phyloP scores from a whole-genome alignment of 352 stramenopile species.

The Phytopythium kandeliae region DNA sequence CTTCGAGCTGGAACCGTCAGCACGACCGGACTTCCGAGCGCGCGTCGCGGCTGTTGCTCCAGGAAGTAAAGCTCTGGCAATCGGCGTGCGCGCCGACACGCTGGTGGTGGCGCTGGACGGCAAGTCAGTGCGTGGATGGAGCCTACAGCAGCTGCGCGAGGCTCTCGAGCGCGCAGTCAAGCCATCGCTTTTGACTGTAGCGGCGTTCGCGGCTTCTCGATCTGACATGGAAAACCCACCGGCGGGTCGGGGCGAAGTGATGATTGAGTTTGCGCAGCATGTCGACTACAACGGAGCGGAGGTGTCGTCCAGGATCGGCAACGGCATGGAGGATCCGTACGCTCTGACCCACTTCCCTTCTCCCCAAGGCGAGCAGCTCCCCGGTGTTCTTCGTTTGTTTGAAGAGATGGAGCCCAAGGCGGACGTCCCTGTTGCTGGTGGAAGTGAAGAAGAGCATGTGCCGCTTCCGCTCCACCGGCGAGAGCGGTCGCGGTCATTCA shows the following conservation, averaged over 20 bases:
- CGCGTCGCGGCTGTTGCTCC: conserved; percentile 63
- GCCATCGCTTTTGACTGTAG: conserved; percentile 4
- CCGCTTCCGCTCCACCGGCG: conserved; percentile 22
- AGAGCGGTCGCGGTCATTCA: conserved; percentile 62
- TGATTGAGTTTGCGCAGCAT: conserved; percentile 58
- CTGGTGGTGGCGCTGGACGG: conserved; percentile 58
- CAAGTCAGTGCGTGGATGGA: conserved; percentile 38
- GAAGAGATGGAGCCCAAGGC: conserved; percentile 15
- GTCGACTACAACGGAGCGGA: conserved; percentile 32
- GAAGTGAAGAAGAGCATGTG: conserved; percentile 8
- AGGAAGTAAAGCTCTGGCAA: conserved; percentile 37
- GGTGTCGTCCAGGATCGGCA: background rate
- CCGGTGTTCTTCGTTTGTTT: conserved; percentile 53
- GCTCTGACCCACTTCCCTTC: conserved; percentile 72
- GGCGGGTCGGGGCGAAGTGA: conserved; percentile 13
- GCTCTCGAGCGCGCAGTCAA: conserved; percentile 30
- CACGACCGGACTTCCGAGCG: conserved; percentile 50
- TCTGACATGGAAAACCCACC: background rate
- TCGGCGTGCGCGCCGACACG: conserved; percentile 43
- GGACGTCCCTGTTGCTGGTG: conserved; percentile 17
- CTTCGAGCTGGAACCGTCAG: conserved; percentile 52
- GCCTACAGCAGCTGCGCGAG: conserved; percentile 39
- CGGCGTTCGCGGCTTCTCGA: background rate
- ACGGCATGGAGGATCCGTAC: conserved; percentile 52
- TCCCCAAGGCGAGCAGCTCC: conserved; percentile 54